Evolutionary conservation across 108 stramenopile genomes (phyloP).

Genomic region (Skeletonema tropicum): DNA sequence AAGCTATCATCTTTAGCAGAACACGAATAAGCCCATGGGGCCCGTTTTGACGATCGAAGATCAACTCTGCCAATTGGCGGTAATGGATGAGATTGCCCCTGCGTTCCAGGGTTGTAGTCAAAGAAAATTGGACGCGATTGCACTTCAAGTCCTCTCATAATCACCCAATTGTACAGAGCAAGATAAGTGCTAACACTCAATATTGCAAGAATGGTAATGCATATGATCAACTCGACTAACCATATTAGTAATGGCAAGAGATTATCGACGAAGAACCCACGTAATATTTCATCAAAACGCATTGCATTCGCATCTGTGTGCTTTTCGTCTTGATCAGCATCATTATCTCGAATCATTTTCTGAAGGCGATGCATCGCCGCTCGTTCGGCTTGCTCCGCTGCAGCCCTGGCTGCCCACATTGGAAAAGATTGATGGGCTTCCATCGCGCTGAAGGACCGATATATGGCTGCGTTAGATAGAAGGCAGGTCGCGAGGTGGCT

Average conservation of each 20-base stretch:
- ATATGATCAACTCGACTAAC: constrained; percentile 18
- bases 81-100: neutral
- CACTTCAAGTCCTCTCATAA: constrained; percentile 52
- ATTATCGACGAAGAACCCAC: constrained; percentile 13
- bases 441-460: neutral
- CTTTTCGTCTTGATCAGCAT: neutral
- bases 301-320: neutral
- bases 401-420: constrained; percentile 4
- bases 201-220: constrained; percentile 12
- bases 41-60: constrained; percentile 25
- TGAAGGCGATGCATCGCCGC: neutral
- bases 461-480: too few relatives aligned
- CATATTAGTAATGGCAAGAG: constrained; percentile 32
- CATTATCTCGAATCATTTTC: neutral
- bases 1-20: constrained; percentile 1
- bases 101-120: constrained; percentile 35
- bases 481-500: too few relatives aligned
- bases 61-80: constrained; percentile 37
- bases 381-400: constrained; percentile 4
- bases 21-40: constrained; percentile 43
- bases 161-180: constrained; percentile 18
- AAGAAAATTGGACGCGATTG: constrained; percentile 47
- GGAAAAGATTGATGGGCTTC: neutral
- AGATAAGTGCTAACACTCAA: constrained; percentile 38
- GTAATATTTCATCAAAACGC: constrained; percentile 25